phyloP scores from a whole-genome alignment of 371 early-diverging fungal species.

The Parasitella parasitica region DNA sequence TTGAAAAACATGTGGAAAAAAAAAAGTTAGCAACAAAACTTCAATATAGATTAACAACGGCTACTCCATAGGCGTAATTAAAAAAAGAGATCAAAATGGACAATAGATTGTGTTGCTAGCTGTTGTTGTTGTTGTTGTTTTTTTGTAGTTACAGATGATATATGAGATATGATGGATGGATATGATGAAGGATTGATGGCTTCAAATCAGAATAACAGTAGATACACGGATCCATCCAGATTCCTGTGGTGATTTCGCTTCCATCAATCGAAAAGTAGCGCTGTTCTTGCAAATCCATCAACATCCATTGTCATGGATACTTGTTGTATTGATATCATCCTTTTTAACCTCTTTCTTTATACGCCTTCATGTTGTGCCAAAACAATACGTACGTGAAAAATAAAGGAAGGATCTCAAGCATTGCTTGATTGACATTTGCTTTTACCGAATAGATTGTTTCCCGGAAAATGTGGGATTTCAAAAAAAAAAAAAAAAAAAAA shows the following conservation, averaged over 20 bases:
- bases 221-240: background rate
- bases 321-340: background rate
- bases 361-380: background rate
- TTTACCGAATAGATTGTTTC: constrained; percentile 11
- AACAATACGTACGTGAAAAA: constrained; percentile 28
- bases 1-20: too few species aligned
- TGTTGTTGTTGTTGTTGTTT: background rate
- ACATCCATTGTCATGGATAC: background rate
- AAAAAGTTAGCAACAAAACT: background rate
- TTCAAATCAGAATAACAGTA: background rate
- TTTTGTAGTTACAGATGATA: too few species aligned
- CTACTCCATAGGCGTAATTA: background rate
- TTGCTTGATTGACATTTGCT: constrained; percentile 7
- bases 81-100: background rate
- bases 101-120: background rate
- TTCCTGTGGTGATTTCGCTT: background rate
- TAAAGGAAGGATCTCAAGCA: constrained; percentile 27
- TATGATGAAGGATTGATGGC: background rate
- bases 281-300: background rate
- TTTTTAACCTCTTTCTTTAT: background rate
- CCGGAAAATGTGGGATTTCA: background rate
- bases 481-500: background rate
- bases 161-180: background rate
- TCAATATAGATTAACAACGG: background rate
- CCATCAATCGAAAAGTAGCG: background rate